phyloP scores from a whole-genome alignment of 164 flowering plant species.

The Tinospora cordifolia region DNA sequence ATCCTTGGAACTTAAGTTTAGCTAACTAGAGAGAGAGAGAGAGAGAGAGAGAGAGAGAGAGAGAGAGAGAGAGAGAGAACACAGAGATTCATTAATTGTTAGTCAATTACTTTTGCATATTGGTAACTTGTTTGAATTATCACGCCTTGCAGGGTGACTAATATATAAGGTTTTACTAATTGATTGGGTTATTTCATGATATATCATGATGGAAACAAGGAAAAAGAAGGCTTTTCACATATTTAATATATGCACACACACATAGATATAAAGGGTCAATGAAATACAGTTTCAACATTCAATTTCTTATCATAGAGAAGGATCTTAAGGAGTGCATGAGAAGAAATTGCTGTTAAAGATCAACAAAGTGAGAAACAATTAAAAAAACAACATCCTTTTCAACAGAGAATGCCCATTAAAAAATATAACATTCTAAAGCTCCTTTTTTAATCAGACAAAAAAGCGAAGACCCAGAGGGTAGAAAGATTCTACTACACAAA shows the following conservation, averaged over 20 bases:
- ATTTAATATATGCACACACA: not conserved
- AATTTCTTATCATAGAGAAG: not conserved
- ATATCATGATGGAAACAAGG: slow-evolving; percentile 3
- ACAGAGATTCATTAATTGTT: slow-evolving; percentile 2
- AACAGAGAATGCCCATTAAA: not conserved
- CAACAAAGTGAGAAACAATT: not conserved
- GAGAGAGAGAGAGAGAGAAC: too few species aligned
- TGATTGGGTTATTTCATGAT: not conserved
- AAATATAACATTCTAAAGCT: not conserved
- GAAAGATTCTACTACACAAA: not conserved
- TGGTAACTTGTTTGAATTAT: not conserved
- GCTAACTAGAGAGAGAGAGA: too few species aligned
- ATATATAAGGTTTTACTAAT: not conserved
- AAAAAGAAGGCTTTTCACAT: not conserved
- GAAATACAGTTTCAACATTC: not conserved
- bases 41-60: too few species aligned
- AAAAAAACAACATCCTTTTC: not conserved
- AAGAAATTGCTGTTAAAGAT: not conserved
- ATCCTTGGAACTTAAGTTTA: not conserved
- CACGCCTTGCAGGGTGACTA: not conserved
- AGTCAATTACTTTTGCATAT: not conserved
- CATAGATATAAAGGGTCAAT: not conserved
- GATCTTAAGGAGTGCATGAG: slow-evolving; percentile 2
- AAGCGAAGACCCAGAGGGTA: not conserved
- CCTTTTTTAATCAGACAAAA: not conserved